Evolutionary conservation across 352 stramenopile genomes (phyloP).

Genomic region (Phytophthora capsici): DNA sequence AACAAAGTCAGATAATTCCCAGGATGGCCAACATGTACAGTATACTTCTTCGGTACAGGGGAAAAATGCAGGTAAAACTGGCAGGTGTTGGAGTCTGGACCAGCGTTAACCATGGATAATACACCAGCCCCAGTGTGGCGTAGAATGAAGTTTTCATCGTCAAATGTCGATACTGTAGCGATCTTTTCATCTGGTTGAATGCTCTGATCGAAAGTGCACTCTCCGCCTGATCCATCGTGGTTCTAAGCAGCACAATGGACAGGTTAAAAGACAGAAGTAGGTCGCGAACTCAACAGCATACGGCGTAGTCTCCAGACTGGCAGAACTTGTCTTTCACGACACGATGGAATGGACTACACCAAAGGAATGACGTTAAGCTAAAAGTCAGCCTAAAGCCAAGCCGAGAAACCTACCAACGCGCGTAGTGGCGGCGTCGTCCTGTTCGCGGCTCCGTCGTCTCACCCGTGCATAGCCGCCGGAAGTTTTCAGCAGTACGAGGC

Average conservation of each 20-base stretch:
- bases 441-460: slow-evolving; percentile 72
- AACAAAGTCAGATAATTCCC: background rate
- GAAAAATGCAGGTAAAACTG: slow-evolving; percentile 95
- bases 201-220: slow-evolving; percentile 85
- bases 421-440: slow-evolving; percentile 61
- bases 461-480: slow-evolving; percentile 95
- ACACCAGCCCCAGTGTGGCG: slow-evolving; percentile 87
- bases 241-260: slow-evolving; percentile 48
- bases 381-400: background rate
- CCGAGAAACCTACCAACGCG: slow-evolving; percentile 44
- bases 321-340: slow-evolving; percentile 92
- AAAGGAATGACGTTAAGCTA: background rate
- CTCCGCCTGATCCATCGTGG: slow-evolving; percentile 77
- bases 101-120: slow-evolving; percentile 95
- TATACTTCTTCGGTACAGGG: no score
- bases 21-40: background rate
- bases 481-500: slow-evolving; percentile 96
- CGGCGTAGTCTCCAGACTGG: slow-evolving; percentile 92
- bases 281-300: no score
- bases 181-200: slow-evolving; percentile 26
- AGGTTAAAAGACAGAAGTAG: background rate
- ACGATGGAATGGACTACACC: slow-evolving; percentile 84
- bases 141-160: slow-evolving; percentile 96
- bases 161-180: slow-evolving; percentile 59
- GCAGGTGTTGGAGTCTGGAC: slow-evolving; percentile 94